These are phyloP conservation scores for Podospora sp. DNA, from an alignment of 495 filamentous ascomycete species.

Conservation along the genomic window DNA sequence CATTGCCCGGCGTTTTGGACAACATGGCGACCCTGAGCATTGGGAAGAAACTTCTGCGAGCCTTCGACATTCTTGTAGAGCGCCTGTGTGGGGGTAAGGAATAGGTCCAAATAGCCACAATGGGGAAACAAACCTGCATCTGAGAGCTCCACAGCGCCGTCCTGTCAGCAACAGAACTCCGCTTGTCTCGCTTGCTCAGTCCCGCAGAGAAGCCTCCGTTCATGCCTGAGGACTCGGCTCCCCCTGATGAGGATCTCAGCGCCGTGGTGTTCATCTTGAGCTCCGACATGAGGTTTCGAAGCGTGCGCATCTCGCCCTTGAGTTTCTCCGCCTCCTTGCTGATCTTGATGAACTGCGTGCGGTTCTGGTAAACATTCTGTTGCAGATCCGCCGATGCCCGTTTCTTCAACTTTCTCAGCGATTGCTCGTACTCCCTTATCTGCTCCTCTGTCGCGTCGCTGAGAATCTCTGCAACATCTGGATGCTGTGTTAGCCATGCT, in stretches of 20 bases:
- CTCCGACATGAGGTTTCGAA: conserved; percentile 86
- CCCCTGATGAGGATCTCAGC: conserved; percentile 67
- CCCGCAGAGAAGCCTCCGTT: conserved; percentile 49
- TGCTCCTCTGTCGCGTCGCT: conserved; percentile 93
- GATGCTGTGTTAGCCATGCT: not conserved
- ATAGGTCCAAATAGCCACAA: no score
- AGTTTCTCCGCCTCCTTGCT: conserved; percentile 98
- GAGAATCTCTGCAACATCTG: conserved; percentile 72
- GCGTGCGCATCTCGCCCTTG: conserved; percentile 91
- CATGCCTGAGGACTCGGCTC: conserved; percentile 26
- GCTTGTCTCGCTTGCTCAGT: conserved; percentile 66
- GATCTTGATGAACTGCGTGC: conserved; percentile 98
- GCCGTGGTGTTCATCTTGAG: conserved; percentile 73
- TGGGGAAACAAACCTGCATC: conserved; percentile 51
- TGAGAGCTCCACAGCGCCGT: conserved; percentile 94
- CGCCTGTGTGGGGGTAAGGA: conserved; percentile 38
- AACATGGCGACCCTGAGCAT: conserved; percentile 86
- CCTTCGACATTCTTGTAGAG: conserved; percentile 96
- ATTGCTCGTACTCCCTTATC: conserved; percentile 78
- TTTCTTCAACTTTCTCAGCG: conserved; percentile 75
- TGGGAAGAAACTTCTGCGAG: conserved; percentile 93
- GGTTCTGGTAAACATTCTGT: conserved; percentile 96
- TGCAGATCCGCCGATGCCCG: conserved; percentile 87
- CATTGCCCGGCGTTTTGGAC: conserved; percentile 86
- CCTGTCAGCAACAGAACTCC: conserved; percentile 88